Conservation (phyloP, 441 rosid genomes). For the Metrosideros polymorpha region DNA sequence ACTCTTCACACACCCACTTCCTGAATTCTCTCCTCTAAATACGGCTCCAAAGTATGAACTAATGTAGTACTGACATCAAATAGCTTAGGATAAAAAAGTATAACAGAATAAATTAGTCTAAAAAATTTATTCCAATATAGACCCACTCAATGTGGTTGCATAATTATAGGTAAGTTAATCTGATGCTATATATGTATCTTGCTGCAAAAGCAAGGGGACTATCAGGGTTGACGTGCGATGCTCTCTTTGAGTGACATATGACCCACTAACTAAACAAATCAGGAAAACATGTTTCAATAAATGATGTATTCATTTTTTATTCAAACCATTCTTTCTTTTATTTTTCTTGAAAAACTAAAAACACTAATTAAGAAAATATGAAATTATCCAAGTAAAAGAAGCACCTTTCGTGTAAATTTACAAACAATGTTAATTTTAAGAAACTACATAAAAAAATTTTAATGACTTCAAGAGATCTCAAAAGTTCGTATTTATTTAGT, state of each 20-base stretch:
- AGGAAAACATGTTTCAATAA: neutral
- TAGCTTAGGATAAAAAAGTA: fast-evolving
- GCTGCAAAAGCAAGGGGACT: neutral
- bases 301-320: neutral
- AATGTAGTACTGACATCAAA: neutral
- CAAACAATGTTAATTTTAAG: neutral
- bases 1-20: fast-evolving
- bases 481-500: neutral
- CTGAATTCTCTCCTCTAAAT: neutral
- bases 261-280: neutral
- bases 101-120: neutral
- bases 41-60: fast-evolving
- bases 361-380: neutral
- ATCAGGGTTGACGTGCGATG: neutral
- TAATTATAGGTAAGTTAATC: neutral
- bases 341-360: neutral
- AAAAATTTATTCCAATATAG: neutral
- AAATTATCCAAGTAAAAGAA: neutral
- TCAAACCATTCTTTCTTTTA: neutral
- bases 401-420: fast-evolving
- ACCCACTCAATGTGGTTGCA: neutral
- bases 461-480: neutral
- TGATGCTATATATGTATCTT: neutral
- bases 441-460: neutral
- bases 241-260: neutral